Percentiles rank a stretch among this genome's conserved stretches.
Evolutionary conservation across 331 rosid genomes (phyloP).

Genomic region (Prunus yedoensis): DNA sequence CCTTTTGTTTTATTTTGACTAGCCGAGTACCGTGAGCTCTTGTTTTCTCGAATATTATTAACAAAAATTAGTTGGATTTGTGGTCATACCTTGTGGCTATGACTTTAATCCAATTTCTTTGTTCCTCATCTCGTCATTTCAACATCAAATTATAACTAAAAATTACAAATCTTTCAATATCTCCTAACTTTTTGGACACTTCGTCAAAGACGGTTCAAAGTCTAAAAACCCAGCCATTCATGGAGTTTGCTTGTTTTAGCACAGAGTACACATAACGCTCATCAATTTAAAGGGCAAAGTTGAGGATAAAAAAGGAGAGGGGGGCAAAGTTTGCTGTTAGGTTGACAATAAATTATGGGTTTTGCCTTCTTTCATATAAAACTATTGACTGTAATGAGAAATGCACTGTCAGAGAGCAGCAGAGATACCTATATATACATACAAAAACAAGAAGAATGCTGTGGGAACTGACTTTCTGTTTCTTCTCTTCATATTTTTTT

Average conservation of each 20-base stretch:
- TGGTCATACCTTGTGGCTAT: constrained; percentile 1
- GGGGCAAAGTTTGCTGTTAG: constrained; percentile 23
- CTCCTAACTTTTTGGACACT: neutral
- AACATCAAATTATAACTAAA: neutral
- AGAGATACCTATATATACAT: neutral
- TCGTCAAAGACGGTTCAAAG: neutral
- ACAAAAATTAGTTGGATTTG: neutral
- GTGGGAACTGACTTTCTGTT: neutral
- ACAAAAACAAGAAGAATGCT: neutral
- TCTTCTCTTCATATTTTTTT: neutral
- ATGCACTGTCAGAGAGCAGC: neutral
- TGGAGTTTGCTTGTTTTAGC: constrained; percentile 2
- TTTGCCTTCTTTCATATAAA: neutral
- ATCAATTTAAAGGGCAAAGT: neutral
- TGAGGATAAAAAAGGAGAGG: neutral
- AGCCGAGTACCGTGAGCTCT: too few species aligned
- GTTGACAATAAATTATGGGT: constrained; percentile 8
- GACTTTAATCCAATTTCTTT: neutral
- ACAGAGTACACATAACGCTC: neutral
- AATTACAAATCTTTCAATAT: neutral
- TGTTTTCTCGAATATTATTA: neutral
- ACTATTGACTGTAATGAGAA: neutral
- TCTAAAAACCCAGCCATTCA: neutral
- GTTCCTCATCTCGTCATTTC: neutral
- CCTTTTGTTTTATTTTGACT: too few species aligned